phyloP scores from a whole-genome alignment of 257 asterid genomes.

The Ilex aquifolium region DNA sequence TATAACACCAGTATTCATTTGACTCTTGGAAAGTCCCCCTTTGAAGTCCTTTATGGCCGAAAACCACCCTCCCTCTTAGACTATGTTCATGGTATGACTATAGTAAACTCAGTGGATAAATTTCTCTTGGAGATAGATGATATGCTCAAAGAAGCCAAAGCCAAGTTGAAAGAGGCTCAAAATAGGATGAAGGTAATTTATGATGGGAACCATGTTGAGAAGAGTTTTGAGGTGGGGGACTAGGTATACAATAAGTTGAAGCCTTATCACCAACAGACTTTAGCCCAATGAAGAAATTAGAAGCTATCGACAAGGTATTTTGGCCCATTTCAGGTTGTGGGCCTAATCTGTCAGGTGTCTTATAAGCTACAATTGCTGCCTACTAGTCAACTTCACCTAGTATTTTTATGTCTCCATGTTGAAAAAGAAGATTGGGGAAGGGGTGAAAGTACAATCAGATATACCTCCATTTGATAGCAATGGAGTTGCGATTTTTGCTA shows the following conservation, averaged over 20 bases:
- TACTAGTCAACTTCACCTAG: not conserved
- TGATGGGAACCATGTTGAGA: not conserved
- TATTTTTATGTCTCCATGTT: not conserved
- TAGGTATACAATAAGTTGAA: not conserved
- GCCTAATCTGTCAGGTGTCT: not conserved
- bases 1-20: not conserved
- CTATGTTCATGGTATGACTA: accelerated
- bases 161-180: not conserved
- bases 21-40: not conserved
- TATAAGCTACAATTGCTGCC: not conserved
- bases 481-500: no score
- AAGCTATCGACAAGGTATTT: not conserved
- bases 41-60: not conserved
- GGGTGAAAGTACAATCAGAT: no score
- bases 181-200: not conserved
- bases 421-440: not conserved
- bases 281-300: not conserved
- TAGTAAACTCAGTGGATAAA: accelerated
- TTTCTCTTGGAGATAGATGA: not conserved
- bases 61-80: not conserved
- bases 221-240: not conserved
- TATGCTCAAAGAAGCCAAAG: not conserved
- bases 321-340: not conserved
- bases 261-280: not conserved
- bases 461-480: no score